These are phyloP conservation scores for Boechera divaricarpa DNA, from an alignment of 345 rosid species.

Conservation along the genomic window DNA sequence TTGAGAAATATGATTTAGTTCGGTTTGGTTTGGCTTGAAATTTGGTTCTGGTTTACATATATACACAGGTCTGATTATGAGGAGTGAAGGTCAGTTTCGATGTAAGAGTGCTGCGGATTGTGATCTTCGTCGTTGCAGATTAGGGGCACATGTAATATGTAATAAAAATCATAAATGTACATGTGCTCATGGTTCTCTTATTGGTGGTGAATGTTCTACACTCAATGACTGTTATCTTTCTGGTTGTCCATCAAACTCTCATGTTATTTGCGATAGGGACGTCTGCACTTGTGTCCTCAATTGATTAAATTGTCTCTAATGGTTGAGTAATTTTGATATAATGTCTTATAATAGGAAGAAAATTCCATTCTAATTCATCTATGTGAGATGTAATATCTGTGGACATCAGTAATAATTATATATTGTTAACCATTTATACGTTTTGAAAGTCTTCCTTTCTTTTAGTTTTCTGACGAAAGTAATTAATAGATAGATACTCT, in stretches of 20 bases:
- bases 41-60: neutral
- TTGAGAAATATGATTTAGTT: neutral
- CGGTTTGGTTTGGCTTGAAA: neutral
- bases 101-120: neutral
- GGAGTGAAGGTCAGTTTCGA: constrained; percentile 1
- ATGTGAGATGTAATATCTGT: neutral
- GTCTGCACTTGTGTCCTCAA: neutral
- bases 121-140: constrained; percentile 21
- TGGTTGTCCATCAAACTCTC: neutral
- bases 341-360: neutral
- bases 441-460: neutral
- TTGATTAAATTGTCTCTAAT: neutral
- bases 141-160: neutral
- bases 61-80: constrained; percentile 22
- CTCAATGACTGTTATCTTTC: neutral
- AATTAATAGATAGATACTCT: neutral
- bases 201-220: neutral
- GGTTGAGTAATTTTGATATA: neutral
- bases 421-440: neutral
- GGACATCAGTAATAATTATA: neutral
- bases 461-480: neutral
- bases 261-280: neutral
- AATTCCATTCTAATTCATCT: neutral
- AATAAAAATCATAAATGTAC: neutral
- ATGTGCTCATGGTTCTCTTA: constrained; percentile 8